A percentile compares a stretch with the other conserved stretches of the same genome.
Evolutionary conservation across 2,329 filamentous ascomycete genomes (phyloP).

Genomic region (Plenodomus lindquistii): DNA sequence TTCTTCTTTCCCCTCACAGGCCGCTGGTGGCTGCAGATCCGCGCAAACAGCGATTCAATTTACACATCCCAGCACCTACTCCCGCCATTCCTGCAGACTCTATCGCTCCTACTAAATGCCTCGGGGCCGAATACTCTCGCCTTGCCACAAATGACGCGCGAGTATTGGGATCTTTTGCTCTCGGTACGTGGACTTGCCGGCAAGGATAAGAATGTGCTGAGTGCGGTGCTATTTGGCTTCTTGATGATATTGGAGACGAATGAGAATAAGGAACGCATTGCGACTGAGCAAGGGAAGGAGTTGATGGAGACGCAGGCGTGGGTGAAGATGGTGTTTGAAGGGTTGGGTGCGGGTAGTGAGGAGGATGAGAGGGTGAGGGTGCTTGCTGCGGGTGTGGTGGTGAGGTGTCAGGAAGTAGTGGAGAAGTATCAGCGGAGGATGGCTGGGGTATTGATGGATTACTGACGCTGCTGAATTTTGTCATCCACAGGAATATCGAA

Average conservation of each 20-base stretch:
- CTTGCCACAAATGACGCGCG: constrained; percentile 78
- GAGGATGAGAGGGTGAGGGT: constrained; percentile 82
- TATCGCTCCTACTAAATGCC: constrained; percentile 80
- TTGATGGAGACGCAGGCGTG: constrained; percentile 87
- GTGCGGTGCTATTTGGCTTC: constrained; percentile 77
- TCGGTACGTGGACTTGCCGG: constrained; percentile 59
- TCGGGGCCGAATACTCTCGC: constrained; percentile 77
- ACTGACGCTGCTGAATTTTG: too few relatives aligned
- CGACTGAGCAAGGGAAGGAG: constrained; percentile 72
- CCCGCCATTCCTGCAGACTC: constrained; percentile 79
- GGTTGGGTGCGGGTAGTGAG: constrained; percentile 47
- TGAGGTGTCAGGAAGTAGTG: constrained; percentile 78
- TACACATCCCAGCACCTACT: constrained; percentile 77
- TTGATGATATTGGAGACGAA: constrained; percentile 84
- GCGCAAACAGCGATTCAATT: constrained; percentile 59
- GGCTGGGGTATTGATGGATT: constrained; percentile 67
- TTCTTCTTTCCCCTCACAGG: constrained; percentile 89
- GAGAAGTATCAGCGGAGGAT: constrained; percentile 78
- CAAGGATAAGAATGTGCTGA: constrained; percentile 67
- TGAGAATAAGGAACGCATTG: constrained; percentile 70
- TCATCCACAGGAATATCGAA: too few relatives aligned
- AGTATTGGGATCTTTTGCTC: constrained; percentile 84
- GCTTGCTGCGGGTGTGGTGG: constrained; percentile 74
- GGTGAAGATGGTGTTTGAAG: constrained; percentile 75
- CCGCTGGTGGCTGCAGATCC: constrained; percentile 70